phyloP scores from a whole-genome alignment of 495 filamentous ascomycete genomes.

The Lophiotrema nucula region DNA sequence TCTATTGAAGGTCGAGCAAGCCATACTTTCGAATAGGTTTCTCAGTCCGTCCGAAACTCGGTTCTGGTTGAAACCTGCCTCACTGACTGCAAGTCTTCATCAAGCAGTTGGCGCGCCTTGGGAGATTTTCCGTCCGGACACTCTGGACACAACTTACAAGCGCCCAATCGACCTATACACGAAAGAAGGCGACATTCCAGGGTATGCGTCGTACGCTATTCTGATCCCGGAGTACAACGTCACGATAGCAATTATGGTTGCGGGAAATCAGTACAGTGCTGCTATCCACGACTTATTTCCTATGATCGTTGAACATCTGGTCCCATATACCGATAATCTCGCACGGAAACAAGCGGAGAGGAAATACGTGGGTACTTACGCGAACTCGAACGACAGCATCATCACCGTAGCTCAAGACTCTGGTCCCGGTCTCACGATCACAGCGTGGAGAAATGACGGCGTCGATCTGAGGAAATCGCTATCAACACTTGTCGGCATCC shows the following conservation, averaged over 20 bases:
- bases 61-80: conserved; percentile 6
- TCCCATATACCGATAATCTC: background rate
- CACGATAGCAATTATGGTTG: conserved; percentile 4
- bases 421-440: conserved; percentile 12
- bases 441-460: conserved; percentile 1
- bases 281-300: background rate
- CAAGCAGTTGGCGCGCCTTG: conserved; percentile 18
- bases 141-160: background rate
- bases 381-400: background rate
- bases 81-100: background rate
- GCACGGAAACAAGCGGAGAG: conserved; percentile 1
- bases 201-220: conserved; percentile 7
- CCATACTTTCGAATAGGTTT: background rate
- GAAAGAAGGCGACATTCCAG: conserved; percentile 10
- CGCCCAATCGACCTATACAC: conserved; percentile 14
- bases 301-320: background rate
- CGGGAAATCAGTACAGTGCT: background rate
- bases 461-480: background rate
- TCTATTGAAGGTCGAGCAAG: background rate
- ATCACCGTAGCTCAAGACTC: conserved; percentile 1
- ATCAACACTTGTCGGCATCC: background rate
- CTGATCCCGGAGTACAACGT: conserved; percentile 13
- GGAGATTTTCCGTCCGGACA: conserved; percentile 15
- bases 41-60: conserved; percentile 4
- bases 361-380: conserved; percentile 13